Evolutionary conservation across 345 rosid genomes (phyloP), one percentile per base, ranked within the genome.

Genomic region (Eucalyptus pumila): DNA sequence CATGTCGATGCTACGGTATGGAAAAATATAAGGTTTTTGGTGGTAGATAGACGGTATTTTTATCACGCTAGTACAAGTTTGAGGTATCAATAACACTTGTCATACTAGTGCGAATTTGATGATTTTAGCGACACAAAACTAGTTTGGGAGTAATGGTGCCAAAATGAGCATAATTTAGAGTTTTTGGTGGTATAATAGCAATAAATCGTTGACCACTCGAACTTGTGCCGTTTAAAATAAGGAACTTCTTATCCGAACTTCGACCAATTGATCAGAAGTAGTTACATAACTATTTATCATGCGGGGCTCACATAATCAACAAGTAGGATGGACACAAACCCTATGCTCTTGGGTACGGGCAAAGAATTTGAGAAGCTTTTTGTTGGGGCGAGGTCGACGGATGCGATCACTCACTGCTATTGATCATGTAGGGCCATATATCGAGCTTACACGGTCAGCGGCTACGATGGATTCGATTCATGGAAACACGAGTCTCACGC

Each of bases 401-500:
- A 65, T n/a, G 37, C 5, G 17, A 65, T 15, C 76, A 7, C 16
- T 4, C 37, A 7, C 19, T 2, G 5, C 5, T 4, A 17, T 17
- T 6, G 13, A 34, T 69, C 23, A 17, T 15, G 40, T n/a, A 67
- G 11, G 23, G 21, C 19, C 6, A 14, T 32, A 3, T 65, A 14
- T 3, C 0, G 11, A n/a, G 9, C 11, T 65, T 8, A n/a, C 21
- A 15, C 11, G 3, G 0, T 67, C 24, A 69, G 34, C 2, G 14
- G 44, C 12, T 34, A 69, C 0, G 45, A 72, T 37, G 23, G 14
- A 34, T 37, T 69, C 44, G 27, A 37, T 72, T 11, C 27, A 72
- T 37, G 26, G 27, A 37, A 37, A 72, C 26, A 7, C 83, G 14
- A 19, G 45, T 37, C 44, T 12, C 81, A 0, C 24, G 8, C 83